Conservation (phyloP, 2,329 filamentous ascomycete genomes). For the Beauveria asiatica region DNA sequence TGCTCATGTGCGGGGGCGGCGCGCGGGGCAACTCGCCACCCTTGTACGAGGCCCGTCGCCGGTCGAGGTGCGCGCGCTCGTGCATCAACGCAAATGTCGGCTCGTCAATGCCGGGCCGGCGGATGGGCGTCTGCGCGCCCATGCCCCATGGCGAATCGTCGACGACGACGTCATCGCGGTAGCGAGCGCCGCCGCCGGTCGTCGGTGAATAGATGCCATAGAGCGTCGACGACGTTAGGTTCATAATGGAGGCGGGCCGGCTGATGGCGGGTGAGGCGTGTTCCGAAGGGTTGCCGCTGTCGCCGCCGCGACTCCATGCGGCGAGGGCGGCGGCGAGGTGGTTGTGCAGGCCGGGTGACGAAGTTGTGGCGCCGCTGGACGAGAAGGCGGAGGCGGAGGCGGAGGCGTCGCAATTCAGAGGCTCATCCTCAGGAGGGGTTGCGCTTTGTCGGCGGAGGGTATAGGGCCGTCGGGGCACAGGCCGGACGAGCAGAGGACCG, state of each 20-base stretch:
- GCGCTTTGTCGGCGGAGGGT: constrained; percentile 43
- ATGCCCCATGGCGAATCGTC: constrained; percentile 68
- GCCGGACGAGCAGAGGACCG: constrained; percentile 53
- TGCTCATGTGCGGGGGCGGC: constrained; percentile 14
- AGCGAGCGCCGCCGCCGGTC: constrained; percentile 31
- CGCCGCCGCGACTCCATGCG: constrained; percentile 4
- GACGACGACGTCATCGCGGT: constrained; percentile 43
- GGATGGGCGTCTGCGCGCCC: constrained; percentile 60
- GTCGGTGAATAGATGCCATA: constrained; percentile 81
- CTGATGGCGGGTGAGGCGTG: constrained; percentile 35
- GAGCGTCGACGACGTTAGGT: constrained; percentile 82
- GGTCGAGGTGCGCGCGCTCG: constrained; percentile 27
- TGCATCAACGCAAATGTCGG: constrained; percentile 36
- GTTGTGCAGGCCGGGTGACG: constrained; percentile 9
- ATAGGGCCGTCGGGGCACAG: constrained; percentile 65
- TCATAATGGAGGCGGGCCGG: constrained; percentile 70
- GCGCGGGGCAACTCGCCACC: constrained; percentile 19
- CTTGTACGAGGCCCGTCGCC: constrained; percentile 28
- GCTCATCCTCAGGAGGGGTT: constrained; percentile 30
- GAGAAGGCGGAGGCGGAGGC: constrained; percentile 19
- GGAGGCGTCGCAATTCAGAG: background rate
- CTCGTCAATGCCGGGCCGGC: constrained; percentile 34
- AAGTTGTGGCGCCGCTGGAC: background rate
- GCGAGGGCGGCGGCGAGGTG: constrained; percentile 24
- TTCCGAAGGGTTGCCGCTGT: constrained; percentile 7